These are phyloP conservation scores for Phaeosphaeria sp. DNA, from an alignment of 2,329 filamentous ascomycete species.

Conservation along the genomic window DNA sequence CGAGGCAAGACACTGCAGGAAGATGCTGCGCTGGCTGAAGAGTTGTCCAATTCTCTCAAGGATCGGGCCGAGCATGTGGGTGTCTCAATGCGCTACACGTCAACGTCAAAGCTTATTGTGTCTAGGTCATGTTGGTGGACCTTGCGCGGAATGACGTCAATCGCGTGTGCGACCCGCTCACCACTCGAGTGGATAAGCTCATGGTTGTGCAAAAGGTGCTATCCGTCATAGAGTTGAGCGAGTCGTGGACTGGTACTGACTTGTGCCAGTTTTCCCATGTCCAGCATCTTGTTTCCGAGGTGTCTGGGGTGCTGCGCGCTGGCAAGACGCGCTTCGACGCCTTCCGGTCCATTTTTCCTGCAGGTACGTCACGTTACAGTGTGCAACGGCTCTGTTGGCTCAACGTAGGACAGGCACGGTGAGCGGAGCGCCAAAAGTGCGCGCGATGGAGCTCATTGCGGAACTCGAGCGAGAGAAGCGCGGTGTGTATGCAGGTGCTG, in stretches of 20 bases:
- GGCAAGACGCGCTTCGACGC: conserved; percentile 93
- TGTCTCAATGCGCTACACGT: conserved; percentile 4
- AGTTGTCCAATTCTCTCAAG: conserved; percentile 81
- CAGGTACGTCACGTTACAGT: conserved; percentile 60
- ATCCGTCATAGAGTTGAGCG: conserved; percentile 4
- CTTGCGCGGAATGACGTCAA: conserved; percentile 96
- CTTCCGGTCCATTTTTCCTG: conserved; percentile 95
- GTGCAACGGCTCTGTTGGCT: conserved; percentile 16
- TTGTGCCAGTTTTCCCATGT: conserved; percentile 83
- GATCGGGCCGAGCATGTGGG: conserved; percentile 63
- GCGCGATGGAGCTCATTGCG: conserved; percentile 95
- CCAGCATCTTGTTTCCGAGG: conserved; percentile 95
- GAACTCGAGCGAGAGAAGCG: conserved; percentile 94
- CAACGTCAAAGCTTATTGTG: conserved; percentile 65
- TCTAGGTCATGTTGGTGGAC: conserved; percentile 93
- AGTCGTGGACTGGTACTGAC: conserved; percentile 11
- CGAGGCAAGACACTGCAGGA: conserved; percentile 81
- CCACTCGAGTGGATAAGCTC: conserved; percentile 87
- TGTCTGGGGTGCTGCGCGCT: conserved; percentile 83
- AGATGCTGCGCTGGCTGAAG: conserved; percentile 78
- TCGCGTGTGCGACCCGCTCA: conserved; percentile 87
- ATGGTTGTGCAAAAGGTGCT: conserved; percentile 70
- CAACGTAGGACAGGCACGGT: conserved; percentile 66
- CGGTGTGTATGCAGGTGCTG: conserved; percentile 92
- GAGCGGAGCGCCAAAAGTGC: conserved; percentile 92